Percentiles rank a stretch among this genome's conserved stretches.
Conservation (phyloP, 2,329 filamentous ascomycete genomes). For the Trichoderma atrobrunneum region DNA sequence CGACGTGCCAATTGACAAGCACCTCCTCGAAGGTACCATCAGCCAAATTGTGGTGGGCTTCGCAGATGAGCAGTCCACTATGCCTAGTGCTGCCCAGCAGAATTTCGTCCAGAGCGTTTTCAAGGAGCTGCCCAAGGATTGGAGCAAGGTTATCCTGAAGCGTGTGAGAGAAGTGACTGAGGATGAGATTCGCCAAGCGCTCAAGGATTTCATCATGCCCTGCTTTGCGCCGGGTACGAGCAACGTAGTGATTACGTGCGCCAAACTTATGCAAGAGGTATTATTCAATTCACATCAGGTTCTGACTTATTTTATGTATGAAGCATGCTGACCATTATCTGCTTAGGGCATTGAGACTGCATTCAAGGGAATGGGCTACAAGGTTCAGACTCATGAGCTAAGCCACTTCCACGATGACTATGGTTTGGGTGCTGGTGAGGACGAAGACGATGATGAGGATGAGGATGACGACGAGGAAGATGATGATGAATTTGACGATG, state of each 20-base stretch:
- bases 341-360: conserved; percentile 69
- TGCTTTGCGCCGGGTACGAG: conserved; percentile 77
- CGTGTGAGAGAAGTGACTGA: conserved; percentile 72
- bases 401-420: conserved; percentile 88
- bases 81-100: conserved; percentile 75
- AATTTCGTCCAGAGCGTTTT: conserved; percentile 84
- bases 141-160: conserved; percentile 72
- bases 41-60: conserved; percentile 83
- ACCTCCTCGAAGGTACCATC: conserved; percentile 85
- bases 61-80: conserved; percentile 84
- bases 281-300: not conserved
- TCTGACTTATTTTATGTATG: not conserved
- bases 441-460: conserved; percentile 51
- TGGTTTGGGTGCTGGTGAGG: conserved; percentile 68
- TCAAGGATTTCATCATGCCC: conserved; percentile 73
- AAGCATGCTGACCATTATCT: not conserved
- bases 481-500: conserved; percentile 23
- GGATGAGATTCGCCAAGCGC: conserved; percentile 71
- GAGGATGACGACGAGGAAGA: conserved; percentile 43
- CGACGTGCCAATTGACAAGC: conserved; percentile 67
- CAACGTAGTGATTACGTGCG: conserved; percentile 86
- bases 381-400: conserved; percentile 69
- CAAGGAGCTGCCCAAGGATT: conserved; percentile 70
- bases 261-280: conserved; percentile 80
- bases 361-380: conserved; percentile 74